Evolutionary conservation across 176 grass and related monocot species (phyloP), one percentile per base, ranked within the genome.

Genomic region (Avena eriantha): DNA sequence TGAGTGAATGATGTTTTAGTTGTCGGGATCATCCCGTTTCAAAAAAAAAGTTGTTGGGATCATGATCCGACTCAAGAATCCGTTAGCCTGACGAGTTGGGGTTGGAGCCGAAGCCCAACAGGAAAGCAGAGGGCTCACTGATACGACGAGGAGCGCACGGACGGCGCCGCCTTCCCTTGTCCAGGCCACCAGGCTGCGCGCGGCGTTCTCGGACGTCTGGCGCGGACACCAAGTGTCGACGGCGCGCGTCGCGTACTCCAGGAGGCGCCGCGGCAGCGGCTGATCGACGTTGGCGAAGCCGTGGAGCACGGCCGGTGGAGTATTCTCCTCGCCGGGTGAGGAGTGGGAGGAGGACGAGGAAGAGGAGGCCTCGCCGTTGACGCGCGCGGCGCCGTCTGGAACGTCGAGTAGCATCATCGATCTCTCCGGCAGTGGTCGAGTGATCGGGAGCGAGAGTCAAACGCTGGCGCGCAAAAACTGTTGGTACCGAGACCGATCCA

Each of bases 91-190:
- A 22, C 8, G 76, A 59, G 11, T 41, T 59, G 53, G 76, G 22
- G 10, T 41, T 58, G 53, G 31, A 78, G 11, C 1, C 75, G 10
- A 67, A 18, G 7, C 16, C 56, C 12, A 24, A 61, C 5, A 35
- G 67, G 13, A 51, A 71, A 45, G 14, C 9, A 16, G 54, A 13
- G 8, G 8, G 56, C 90, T 87, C 84, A 98, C 93, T 80, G 88
- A 86, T 59, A 90, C 87, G 84, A 94, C 59, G 69, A 94, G 84
- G 34, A 96, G 78, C 9, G 88, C 84, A 22, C 90, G 86, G 24
- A 83, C 49, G 49, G 82, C 34, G 87, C 90, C 76, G n/a, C 92
- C 93, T 8, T 58, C 81, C 60, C 86, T 82, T 19, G 92, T 95
- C 90, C 96, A 96, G 6, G 76, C 78, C 7, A 70, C 50, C 82